phyloP scores from a whole-genome alignment of 2,329 filamentous ascomycete species.

The Orbilia blumenaviensis region DNA sequence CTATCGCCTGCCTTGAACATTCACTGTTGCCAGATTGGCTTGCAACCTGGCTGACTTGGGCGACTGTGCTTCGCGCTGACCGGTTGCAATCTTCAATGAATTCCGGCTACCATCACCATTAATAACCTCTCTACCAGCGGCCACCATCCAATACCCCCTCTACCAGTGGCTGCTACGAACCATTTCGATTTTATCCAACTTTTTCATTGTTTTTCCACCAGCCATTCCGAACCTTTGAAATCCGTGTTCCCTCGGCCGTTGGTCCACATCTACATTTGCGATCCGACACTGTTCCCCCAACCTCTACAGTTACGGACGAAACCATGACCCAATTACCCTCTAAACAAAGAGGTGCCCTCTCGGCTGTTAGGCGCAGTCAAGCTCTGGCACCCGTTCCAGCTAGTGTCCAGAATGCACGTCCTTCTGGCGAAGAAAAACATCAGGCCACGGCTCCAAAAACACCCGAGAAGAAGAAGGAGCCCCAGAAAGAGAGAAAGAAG shows the following conservation, averaged over 20 bases:
- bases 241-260: background rate
- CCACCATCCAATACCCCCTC: background rate
- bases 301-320: slow-evolving; percentile 12
- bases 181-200: background rate
- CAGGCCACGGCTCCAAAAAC: slow-evolving; percentile 53
- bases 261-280: slow-evolving; percentile 11
- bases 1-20: background rate
- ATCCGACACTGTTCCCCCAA: background rate
- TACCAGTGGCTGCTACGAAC: background rate
- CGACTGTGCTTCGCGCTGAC: background rate
- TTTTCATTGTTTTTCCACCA: background rate
- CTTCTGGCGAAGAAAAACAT: slow-evolving; percentile 35
- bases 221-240: background rate
- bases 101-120: background rate
- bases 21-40: background rate
- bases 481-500: slow-evolving; percentile 56
- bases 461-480: slow-evolving; percentile 55
- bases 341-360: slow-evolving; percentile 49
- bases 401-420: slow-evolving; percentile 48
- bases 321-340: slow-evolving; percentile 49
- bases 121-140: background rate
- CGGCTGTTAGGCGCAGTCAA: slow-evolving; percentile 53
- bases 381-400: slow-evolving; percentile 49
- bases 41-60: background rate
- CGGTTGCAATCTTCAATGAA: background rate